phyloP scores from a whole-genome alignment of 495 filamentous ascomycete genomes.

The Terfezia claveryi region DNA sequence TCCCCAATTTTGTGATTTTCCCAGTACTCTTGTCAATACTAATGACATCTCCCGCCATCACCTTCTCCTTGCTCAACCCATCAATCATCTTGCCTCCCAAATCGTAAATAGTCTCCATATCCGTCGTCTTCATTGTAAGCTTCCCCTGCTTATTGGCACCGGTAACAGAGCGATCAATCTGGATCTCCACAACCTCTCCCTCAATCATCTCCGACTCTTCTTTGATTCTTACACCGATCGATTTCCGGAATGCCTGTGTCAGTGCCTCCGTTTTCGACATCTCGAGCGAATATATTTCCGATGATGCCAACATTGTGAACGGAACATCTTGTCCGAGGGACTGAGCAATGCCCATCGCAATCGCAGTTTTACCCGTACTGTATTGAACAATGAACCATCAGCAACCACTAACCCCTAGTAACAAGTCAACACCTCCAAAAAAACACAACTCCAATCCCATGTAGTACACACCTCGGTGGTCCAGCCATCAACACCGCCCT shows the following conservation, averaged over 20 bases:
- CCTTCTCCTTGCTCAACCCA: slow-evolving; percentile 92
- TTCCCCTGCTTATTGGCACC: slow-evolving; percentile 93
- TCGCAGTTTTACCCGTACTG: slow-evolving; percentile 91
- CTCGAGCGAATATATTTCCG: slow-evolving; percentile 93
- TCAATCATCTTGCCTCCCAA: slow-evolving; percentile 99
- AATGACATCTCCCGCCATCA: slow-evolving; percentile 95
- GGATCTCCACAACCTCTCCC: slow-evolving; percentile 96
- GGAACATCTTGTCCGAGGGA: slow-evolving; percentile 82
- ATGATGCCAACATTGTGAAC: slow-evolving; percentile 85
- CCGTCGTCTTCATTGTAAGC: slow-evolving; percentile 96
- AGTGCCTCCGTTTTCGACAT: slow-evolving; percentile 98
- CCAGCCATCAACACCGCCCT: slow-evolving; percentile 88
- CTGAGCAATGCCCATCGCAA: slow-evolving; percentile 97
- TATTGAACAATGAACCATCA: slow-evolving; percentile 2
- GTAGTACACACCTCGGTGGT: slow-evolving; percentile 42
- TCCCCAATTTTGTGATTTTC: slow-evolving; percentile 88
- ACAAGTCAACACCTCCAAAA: neutral
- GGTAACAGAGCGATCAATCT: slow-evolving; percentile 92
- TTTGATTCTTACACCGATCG: slow-evolving; percentile 89
- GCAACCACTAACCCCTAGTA: neutral
- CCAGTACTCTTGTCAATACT: slow-evolving; percentile 94
- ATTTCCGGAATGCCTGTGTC: slow-evolving; percentile 91
- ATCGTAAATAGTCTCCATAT: slow-evolving; percentile 99
- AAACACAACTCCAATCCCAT: neutral
- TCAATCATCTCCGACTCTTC: slow-evolving; percentile 98